Conservation (phyloP, 305 asterid species). For the Fraxinus xanthoxyloides region DNA sequence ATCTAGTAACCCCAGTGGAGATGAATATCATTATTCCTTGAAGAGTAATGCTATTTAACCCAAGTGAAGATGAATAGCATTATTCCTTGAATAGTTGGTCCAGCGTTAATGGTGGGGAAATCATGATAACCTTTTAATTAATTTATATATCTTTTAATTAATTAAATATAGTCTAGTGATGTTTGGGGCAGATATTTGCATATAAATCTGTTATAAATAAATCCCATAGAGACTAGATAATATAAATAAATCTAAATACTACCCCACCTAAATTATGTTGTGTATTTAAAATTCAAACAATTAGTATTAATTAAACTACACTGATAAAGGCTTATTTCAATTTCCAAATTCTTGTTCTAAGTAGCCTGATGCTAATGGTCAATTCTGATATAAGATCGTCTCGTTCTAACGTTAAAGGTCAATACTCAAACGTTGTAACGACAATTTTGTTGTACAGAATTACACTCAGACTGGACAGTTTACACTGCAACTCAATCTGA, state of each 20-base stretch:
- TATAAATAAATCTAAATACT: background rate
- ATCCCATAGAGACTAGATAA: background rate
- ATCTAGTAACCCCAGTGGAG: too few species aligned
- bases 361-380: background rate
- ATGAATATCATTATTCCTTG: too few species aligned
- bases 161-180: background rate
- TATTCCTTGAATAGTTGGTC: background rate
- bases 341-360: background rate
- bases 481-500: slow-evolving; percentile 24
- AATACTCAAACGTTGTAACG: background rate
- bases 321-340: background rate
- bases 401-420: background rate
- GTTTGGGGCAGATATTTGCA: background rate
- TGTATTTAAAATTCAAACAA: background rate
- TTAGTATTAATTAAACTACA: background rate
- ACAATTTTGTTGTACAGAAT: background rate
- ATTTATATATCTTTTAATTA: background rate
- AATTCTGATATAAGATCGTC: background rate
- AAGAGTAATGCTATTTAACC: too few species aligned
- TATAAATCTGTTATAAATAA: background rate
- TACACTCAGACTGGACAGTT: background rate
- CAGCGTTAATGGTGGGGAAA: background rate
- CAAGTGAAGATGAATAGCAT: too few species aligned
- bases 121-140: background rate
- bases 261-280: background rate